Evolutionary conservation across 495 filamentous ascomycete species (phyloP).

Genomic region (Lasiosphaeriaceae sp.): DNA sequence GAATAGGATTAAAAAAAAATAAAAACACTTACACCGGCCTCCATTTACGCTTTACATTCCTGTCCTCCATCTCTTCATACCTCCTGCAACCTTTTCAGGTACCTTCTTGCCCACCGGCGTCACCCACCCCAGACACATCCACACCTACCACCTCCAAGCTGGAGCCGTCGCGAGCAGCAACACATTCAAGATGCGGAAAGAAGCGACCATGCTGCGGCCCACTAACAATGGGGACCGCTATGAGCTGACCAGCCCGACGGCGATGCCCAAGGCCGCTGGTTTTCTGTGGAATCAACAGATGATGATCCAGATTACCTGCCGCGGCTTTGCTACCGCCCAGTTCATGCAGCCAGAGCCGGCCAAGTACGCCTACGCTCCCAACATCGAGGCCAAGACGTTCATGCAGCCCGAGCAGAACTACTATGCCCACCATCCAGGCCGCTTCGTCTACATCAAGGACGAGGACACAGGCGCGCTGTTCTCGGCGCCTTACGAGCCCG

Average conservation of each 20-base stretch:
- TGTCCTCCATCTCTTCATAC: neutral
- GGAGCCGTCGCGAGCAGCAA: conserved; percentile 2
- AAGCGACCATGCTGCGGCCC: conserved; percentile 34
- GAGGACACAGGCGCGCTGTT: conserved; percentile 50
- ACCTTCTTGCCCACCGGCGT: neutral
- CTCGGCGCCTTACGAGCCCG: conserved; percentile 54
- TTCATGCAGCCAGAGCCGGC: conserved; percentile 59
- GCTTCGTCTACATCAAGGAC: conserved; percentile 58
- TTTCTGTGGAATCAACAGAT: conserved; percentile 60
- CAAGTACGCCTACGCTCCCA: conserved; percentile 54
- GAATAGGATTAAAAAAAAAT: conserved; percentile 1
- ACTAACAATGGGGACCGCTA: conserved; percentile 51
- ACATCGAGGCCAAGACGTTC: conserved; percentile 55
- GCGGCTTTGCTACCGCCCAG: conserved; percentile 53
- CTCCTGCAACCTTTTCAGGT: neutral
- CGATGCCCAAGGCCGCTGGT: conserved; percentile 51
- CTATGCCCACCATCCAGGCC: conserved; percentile 55
- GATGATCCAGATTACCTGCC: conserved; percentile 57
- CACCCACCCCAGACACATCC: neutral
- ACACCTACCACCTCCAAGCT: conserved; percentile 5
- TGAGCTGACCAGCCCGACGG: conserved; percentile 52
- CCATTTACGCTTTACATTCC: neutral
- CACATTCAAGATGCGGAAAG: conserved; percentile 24
- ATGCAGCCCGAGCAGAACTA: conserved; percentile 59
- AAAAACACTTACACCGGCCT: neutral